Percentiles rank a stretch among this genome's conserved stretches.
Evolutionary conservation across 352 stramenopile genomes (phyloP).

Genomic region (Globisporangium irregulare): DNA sequence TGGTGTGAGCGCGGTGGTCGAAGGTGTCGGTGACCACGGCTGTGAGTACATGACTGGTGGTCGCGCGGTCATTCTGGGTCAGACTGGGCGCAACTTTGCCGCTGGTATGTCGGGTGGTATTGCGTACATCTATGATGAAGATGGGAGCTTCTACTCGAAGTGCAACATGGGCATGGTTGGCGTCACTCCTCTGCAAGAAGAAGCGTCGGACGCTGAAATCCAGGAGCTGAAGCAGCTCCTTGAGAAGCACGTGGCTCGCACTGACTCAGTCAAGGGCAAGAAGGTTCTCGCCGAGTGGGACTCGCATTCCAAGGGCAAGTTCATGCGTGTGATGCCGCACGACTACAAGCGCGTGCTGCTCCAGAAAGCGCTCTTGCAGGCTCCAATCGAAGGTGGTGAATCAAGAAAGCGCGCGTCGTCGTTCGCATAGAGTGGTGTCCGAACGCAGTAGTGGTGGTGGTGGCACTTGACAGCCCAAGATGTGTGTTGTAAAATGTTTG

Average conservation of each 20-base stretch:
- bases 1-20: conserved; percentile 93
- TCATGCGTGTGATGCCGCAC: conserved; percentile 64
- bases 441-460: not conserved
- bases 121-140: conserved; percentile 95
- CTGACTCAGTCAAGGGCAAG: conserved; percentile 81
- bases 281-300: conserved; percentile 92
- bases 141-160: conserved; percentile 88
- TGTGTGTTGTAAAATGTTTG: conserved; percentile 6
- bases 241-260: conserved; percentile 87
- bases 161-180: conserved; percentile 97
- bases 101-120: conserved; percentile 96
- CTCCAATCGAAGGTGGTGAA: conserved; percentile 1
- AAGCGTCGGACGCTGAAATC: conserved; percentile 68
- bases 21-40: conserved; percentile 95
- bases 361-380: conserved; percentile 33
- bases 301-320: conserved; percentile 32
- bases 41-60: conserved; percentile 99
- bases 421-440: conserved; percentile 4
- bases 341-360: conserved; percentile 68
- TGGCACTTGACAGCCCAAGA: not conserved
- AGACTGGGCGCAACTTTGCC: conserved; percentile 95
- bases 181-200: conserved; percentile 59
- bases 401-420: conserved; percentile 17
- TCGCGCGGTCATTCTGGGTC: conserved; percentile 90
- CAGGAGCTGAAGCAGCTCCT: conserved; percentile 87